Evolutionary conservation across 148 eudicot genomes (phyloP).

Genomic region (Vaccinium vitisidaea): DNA sequence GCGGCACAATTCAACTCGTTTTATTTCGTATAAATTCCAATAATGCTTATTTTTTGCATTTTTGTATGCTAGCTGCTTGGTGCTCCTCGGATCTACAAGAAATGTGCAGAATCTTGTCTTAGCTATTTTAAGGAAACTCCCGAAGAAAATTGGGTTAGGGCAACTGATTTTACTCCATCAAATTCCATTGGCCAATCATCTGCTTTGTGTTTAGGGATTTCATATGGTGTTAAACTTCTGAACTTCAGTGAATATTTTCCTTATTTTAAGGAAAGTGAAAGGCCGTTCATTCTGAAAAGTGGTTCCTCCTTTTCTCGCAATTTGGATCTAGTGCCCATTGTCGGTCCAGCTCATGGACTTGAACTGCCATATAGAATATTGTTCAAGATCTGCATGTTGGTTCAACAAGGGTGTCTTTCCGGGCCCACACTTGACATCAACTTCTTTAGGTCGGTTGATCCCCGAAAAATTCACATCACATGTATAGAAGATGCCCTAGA

Average conservation of each 20-base stretch:
- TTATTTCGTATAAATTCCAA: neutral
- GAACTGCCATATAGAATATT: slow-evolving; percentile 57
- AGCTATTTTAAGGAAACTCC: slow-evolving; percentile 44
- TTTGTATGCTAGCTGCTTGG: slow-evolving; percentile 46
- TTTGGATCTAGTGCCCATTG: slow-evolving; percentile 57
- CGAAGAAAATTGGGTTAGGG: slow-evolving; percentile 58
- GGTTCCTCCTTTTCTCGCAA: slow-evolving; percentile 47
- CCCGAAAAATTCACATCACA: slow-evolving; percentile 30
- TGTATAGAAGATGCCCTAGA: slow-evolving; percentile 66
- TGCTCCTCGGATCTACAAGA: slow-evolving; percentile 67
- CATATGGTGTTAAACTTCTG: slow-evolving; percentile 38
- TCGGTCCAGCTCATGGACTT: slow-evolving; percentile 49
- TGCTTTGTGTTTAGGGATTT: slow-evolving; percentile 62
- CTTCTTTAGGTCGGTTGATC: slow-evolving; percentile 76
- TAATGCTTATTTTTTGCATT: neutral
- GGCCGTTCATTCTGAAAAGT: slow-evolving; percentile 33
- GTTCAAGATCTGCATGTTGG: slow-evolving; percentile 63
- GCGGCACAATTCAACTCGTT: neutral
- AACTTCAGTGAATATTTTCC: slow-evolving; percentile 52
- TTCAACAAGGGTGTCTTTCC: slow-evolving; percentile 76
- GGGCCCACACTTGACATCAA: slow-evolving; percentile 57
- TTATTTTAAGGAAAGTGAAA: slow-evolving; percentile 41
- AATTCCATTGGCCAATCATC: slow-evolving; percentile 72
- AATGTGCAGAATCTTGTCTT: slow-evolving; percentile 26
- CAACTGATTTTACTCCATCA: slow-evolving; percentile 46